Conservation (phyloP, 1,284 basidiomycete species). For the Flammula alnicola region DNA sequence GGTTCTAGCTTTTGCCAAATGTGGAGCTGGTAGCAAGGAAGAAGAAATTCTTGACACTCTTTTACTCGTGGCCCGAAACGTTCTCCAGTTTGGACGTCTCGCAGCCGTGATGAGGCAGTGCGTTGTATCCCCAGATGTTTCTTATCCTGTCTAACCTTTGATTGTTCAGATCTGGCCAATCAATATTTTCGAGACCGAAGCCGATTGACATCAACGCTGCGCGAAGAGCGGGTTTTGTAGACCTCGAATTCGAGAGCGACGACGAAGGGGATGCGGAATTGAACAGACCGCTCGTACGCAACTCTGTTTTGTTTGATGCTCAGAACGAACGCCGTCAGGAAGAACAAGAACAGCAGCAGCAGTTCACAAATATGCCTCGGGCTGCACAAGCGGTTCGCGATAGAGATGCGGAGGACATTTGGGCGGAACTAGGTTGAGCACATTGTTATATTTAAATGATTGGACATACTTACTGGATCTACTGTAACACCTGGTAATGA, state of each 20-base stretch:
- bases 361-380: slow-evolving; percentile 59
- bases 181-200: slow-evolving; percentile 89
- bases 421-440: slow-evolving; percentile 68
- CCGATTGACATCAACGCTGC: slow-evolving; percentile 87
- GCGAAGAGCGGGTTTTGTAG: slow-evolving; percentile 72
- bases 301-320: slow-evolving; percentile 62
- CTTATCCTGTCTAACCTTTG: slow-evolving; percentile 13
- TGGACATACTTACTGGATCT: slow-evolving; percentile 2
- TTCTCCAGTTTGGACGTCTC: slow-evolving; percentile 88
- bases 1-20: slow-evolving; percentile 82
- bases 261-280: slow-evolving; percentile 63
- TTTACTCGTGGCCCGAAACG: slow-evolving; percentile 87
- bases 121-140: slow-evolving; percentile 32
- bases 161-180: slow-evolving; percentile 82
- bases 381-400: slow-evolving; percentile 56
- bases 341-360: slow-evolving; percentile 32
- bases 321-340: slow-evolving; percentile 41
- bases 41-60: slow-evolving; percentile 93
- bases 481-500: slow-evolving; percentile 9
- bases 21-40: slow-evolving; percentile 77
- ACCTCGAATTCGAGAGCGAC: slow-evolving; percentile 74
- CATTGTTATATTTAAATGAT: not conserved
- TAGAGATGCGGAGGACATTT: slow-evolving; percentile 69
- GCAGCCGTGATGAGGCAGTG: slow-evolving; percentile 91
- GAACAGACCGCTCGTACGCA: slow-evolving; percentile 56